Percentiles rank a stretch among this genome's conserved stretches.
phyloP scores from a whole-genome alignment of 306 rosid species.

The Inga leiocalycina region DNA sequence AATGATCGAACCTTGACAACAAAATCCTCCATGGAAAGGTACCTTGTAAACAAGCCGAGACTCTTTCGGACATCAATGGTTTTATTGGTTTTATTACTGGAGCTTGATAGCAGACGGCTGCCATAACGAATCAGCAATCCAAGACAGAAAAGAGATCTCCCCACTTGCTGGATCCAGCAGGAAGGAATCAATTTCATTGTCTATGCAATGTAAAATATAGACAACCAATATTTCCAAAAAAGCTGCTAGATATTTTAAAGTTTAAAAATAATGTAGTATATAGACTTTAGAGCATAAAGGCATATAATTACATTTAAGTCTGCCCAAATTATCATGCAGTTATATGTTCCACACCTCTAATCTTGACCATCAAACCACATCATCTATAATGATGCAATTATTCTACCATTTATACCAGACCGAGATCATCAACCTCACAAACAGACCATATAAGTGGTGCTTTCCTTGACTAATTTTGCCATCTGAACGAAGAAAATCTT shows the following conservation, averaged over 20 bases:
- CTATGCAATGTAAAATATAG: constrained; percentile 10
- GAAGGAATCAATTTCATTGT: constrained; percentile 31
- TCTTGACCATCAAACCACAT: neutral
- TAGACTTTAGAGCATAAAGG: neutral
- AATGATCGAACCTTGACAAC: constrained; percentile 77
- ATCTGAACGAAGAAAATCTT: neutral
- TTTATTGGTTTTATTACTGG: constrained; percentile 50
- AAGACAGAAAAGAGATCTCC: constrained; percentile 91
- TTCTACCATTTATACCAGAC: neutral
- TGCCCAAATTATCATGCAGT: neutral
- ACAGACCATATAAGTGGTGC: neutral
- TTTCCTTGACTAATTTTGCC: constrained; percentile 15
- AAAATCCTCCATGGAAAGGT: constrained; percentile 72
- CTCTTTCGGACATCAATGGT: constrained; percentile 55
- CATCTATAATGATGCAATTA: neutral
- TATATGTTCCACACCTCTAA: neutral
- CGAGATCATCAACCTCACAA: neutral
- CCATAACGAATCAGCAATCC: constrained; percentile 96
- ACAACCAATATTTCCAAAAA: neutral
- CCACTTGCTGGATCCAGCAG: constrained; percentile 66
- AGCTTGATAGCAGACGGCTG: constrained; percentile 56
- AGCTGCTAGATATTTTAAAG: neutral
- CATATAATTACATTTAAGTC: neutral
- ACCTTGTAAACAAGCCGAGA: constrained; percentile 69
- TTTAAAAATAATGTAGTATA: neutral